These are phyloP conservation scores for Teratosphaeria zuluensis DNA, from an alignment of 2,329 filamentous ascomycete species.

Conservation along the genomic window DNA sequence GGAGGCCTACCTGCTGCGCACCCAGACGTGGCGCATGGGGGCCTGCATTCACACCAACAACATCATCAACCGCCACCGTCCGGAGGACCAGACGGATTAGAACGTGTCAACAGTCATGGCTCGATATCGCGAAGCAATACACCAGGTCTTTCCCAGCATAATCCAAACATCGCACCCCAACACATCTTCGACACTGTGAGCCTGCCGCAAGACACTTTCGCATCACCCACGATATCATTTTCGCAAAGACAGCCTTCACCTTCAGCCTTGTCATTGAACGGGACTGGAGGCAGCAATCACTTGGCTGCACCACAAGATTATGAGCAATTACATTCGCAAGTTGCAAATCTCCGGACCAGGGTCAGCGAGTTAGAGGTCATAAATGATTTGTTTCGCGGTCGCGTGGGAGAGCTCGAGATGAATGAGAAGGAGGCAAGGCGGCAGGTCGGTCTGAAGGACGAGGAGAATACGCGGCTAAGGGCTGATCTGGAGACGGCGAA, in stretches of 20 bases:
- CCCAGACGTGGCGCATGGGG: conserved; percentile 6
- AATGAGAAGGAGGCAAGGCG: conserved; percentile 60
- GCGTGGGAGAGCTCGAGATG: conserved; percentile 64
- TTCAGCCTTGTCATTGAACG: conserved; percentile 46
- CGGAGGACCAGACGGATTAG: background rate
- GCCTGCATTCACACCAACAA: background rate
- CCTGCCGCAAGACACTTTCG: conserved; percentile 60
- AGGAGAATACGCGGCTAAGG: conserved; percentile 47
- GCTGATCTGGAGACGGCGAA: conserved; percentile 46
- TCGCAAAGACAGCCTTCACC: conserved; percentile 47
- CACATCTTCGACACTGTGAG: conserved; percentile 65
- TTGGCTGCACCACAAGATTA: conserved; percentile 66
- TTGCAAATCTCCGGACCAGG: conserved; percentile 83
- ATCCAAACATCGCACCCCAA: conserved; percentile 59
- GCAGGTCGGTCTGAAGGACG: conserved; percentile 49
- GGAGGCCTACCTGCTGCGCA: conserved; percentile 21
- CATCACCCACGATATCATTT: conserved; percentile 40
- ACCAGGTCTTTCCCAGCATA: conserved; percentile 54
- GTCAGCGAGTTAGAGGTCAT: conserved; percentile 94
- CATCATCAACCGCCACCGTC: conserved; percentile 5
- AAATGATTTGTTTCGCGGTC: conserved; percentile 59
- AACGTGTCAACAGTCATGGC: conserved; percentile 9
- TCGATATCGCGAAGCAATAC: conserved; percentile 72
- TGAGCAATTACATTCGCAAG: conserved; percentile 69
- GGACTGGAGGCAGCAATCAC: conserved; percentile 31